Evolutionary conservation across 2,329 filamentous ascomycete species (phyloP).

Genomic region (Penicillium crustosum): DNA sequence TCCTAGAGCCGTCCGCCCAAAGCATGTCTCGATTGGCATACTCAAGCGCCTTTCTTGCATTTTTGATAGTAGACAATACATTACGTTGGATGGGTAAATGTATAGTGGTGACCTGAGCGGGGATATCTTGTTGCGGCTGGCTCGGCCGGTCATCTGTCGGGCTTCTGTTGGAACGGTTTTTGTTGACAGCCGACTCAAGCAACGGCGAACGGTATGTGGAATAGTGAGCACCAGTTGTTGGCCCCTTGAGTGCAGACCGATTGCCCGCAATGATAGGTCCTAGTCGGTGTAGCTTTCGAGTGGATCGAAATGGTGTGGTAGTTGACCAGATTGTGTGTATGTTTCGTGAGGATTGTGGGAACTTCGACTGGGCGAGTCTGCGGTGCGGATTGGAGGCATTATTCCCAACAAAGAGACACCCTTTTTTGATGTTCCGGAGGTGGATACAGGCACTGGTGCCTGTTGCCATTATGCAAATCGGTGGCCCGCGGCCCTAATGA

Average conservation of each 20-base stretch:
- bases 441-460: conserved; percentile 8
- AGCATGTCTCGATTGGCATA: background rate
- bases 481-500: background rate
- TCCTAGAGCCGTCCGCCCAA: background rate
- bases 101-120: background rate
- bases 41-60: background rate
- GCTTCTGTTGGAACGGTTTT: background rate
- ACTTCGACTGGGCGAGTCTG: background rate
- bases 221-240: background rate
- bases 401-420: background rate
- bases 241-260: background rate
- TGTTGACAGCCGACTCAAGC: background rate
- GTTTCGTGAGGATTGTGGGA: conserved; percentile 1
- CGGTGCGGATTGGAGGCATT: background rate
- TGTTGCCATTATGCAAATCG: conserved; percentile 13
- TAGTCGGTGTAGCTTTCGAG: background rate
- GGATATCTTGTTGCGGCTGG: background rate
- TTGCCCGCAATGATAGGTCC: background rate
- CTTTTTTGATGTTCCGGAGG: conserved; percentile 7
- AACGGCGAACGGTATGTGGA: background rate
- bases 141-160: background rate
- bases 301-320: background rate
- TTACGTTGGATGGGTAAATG: background rate
- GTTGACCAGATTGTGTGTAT: conserved; percentile 5
- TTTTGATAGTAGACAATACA: background rate